phyloP scores from a whole-genome alignment of 2,329 filamentous ascomycete genomes.

The Cercospora janseana region DNA sequence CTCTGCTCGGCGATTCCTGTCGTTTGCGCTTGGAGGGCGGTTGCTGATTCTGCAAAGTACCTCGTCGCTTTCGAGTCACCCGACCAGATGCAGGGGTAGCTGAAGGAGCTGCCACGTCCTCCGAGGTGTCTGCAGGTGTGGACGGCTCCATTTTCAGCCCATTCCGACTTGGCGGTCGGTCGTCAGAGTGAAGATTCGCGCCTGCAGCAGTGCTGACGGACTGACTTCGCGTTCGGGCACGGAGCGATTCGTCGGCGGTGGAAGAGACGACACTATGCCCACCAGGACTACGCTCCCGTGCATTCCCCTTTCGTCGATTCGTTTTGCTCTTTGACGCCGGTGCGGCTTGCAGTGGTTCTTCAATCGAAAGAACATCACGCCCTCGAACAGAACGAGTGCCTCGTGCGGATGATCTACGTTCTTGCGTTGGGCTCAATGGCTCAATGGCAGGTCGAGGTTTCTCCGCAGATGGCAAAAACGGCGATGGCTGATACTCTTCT shows the following conservation, averaged over 20 bases:
- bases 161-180: slow-evolving; percentile 40
- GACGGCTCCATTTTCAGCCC: slow-evolving; percentile 50
- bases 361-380: slow-evolving; percentile 18
- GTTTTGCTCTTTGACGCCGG: slow-evolving; percentile 17
- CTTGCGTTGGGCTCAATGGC: slow-evolving; percentile 37
- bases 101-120: slow-evolving; percentile 38
- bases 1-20: slow-evolving; percentile 30
- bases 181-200: slow-evolving; percentile 40
- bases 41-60: slow-evolving; percentile 36
- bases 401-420: slow-evolving; percentile 25
- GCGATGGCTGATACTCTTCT: slow-evolving; percentile 28
- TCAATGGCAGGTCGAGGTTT: slow-evolving; percentile 35
- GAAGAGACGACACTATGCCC: slow-evolving; percentile 47
- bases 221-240: slow-evolving; percentile 49
- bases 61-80: slow-evolving; percentile 36
- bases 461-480: slow-evolving; percentile 18
- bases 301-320: slow-evolving; percentile 18
- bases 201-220: slow-evolving; percentile 50
- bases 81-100: slow-evolving; percentile 27
- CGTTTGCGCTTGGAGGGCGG: slow-evolving; percentile 45
- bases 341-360: slow-evolving; percentile 19
- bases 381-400: slow-evolving; percentile 16
- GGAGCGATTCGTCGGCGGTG: slow-evolving; percentile 45
- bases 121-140: slow-evolving; percentile 45
- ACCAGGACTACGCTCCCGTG: slow-evolving; percentile 29